A percentile compares a stretch with the other conserved stretches of the same genome.
Evolutionary conservation across 768 basidiomycete species (phyloP).

Genomic region (Suillus clintonianus): DNA sequence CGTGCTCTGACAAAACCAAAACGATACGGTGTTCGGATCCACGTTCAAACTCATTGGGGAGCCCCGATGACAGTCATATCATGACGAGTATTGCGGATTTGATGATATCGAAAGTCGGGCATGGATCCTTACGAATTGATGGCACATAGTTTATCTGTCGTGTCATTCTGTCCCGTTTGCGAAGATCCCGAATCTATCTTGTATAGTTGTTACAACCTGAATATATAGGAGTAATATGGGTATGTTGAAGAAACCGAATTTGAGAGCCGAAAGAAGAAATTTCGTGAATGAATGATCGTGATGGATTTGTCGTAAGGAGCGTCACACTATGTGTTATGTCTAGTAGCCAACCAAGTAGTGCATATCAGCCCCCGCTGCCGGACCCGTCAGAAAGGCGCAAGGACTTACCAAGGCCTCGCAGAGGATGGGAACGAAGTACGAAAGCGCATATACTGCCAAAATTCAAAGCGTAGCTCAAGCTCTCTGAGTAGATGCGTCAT

Average conservation of each 20-base stretch:
- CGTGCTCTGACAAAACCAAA: not conserved
- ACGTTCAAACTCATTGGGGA: not conserved
- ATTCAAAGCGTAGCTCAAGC: constrained; percentile 6
- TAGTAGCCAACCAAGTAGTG: not conserved
- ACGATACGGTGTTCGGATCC: not conserved
- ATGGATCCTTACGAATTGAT: not conserved
- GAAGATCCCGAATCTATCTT: constrained; percentile 1
- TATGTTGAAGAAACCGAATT: constrained; percentile 25
- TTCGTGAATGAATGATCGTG: constrained; percentile 33
- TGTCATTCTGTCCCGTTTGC: not conserved
- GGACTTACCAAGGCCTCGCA: constrained; percentile 17
- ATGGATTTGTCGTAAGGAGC: constrained; percentile 29
- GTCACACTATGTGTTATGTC: constrained; percentile 1
- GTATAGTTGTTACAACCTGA: constrained; percentile 11
- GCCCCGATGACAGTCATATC: not conserved
- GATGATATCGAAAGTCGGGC: not conserved
- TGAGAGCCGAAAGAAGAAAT: constrained; percentile 19
- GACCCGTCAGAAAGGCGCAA: not conserved
- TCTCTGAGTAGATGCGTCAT: constrained; percentile 28
- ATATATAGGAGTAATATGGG: constrained; percentile 35
- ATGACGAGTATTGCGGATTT: not conserved
- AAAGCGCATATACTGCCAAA: constrained; percentile 13
- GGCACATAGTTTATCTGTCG: not conserved
- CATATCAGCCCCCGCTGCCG: constrained; percentile 10
- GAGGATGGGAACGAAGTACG: constrained; percentile 9